Base-by-base conservation (phyloP, 441 rosid genomes). In the Macaranga tanarius region DNA sequence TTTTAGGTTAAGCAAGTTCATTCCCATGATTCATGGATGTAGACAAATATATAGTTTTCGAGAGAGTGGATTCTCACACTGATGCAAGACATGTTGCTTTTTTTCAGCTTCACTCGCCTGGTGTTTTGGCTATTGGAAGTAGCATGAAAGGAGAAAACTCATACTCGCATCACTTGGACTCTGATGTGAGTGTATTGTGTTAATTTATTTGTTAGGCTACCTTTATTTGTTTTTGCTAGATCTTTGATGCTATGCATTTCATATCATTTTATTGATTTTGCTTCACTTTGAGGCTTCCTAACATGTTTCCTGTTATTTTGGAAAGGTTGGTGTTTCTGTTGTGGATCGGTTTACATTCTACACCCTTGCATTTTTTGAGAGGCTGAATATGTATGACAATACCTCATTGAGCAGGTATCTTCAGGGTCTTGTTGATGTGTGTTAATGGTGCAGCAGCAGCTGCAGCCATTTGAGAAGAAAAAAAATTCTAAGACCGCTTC, bases 61-160 rank as follows among this genome's bases (percentile, higher is more conserved):
- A 38, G 52, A 38, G 48, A 23, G 59, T 65, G 55, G 31, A 54
- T 76, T 47, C 44, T 22, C 54, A 71, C 40, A 69, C 68, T 73
- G 55, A 78, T 31, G 4, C 31, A 48, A 38, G 52, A 48, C n/a
- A 42, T 58, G 69, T 77, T 60, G 3, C 58, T 67, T 73, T 58
- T 67, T 73, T 58, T 71, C 86, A 95, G 98, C 94, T 95, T 75
- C 94, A 86, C 65, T 95, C 98, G n/a, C 97, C 97, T 64, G 98
- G 95, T 80, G 97, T 86, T 82, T 86, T 95, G 90, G 88, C 97
- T 19, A 90, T 95, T 80, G 98, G 98, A 76, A 93, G 99, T 77
- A 95, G 99, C 85, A 84, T 78, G 85, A 95, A 93, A 86, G 97
- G 97, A 77, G 99, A 93, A 79, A 95, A 89, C 84, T 95, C 99